Percentiles rank a stretch among this genome's conserved stretches.
Conservation (phyloP, 2,329 filamentous ascomycete genomes). For the Sclerotinia minor region DNA sequence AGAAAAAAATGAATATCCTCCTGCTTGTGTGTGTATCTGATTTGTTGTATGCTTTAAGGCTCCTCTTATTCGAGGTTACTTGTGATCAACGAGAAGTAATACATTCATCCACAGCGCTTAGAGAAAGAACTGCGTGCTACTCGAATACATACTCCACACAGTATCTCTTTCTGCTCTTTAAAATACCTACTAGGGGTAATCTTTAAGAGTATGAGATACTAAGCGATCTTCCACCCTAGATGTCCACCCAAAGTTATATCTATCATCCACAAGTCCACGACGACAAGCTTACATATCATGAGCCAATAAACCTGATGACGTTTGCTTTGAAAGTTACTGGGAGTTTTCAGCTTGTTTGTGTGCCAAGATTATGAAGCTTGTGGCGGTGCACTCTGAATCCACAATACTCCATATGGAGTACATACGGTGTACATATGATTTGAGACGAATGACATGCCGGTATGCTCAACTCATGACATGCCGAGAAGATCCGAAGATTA, state of each 20-base stretch:
- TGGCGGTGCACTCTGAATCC: slow-evolving; percentile 13
- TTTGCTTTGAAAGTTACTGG: neutral
- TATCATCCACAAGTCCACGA: neutral
- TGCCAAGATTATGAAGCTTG: slow-evolving; percentile 14
- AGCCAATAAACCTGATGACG: neutral
- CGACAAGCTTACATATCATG: neutral
- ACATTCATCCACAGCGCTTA: neutral
- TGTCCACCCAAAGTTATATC: neutral
- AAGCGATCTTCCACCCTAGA: neutral
- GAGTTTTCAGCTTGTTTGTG: slow-evolving; percentile 21
- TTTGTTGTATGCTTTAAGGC: too few relatives aligned
- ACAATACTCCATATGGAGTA: neutral
- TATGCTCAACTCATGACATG: neutral
- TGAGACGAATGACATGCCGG: neutral
- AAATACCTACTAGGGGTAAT: too few relatives aligned
- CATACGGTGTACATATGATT: neutral
- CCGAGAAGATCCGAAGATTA: slow-evolving; percentile 2
- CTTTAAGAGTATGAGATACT: too few relatives aligned
- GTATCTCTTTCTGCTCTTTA: too few relatives aligned
- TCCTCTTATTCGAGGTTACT: too few relatives aligned
- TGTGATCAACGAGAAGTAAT: neutral
- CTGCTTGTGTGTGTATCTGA: too few relatives aligned
- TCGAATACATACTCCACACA: too few relatives aligned
- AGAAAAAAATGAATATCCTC: slow-evolving; percentile 1
- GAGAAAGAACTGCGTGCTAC: neutral